Evolutionary conservation across 2,329 filamentous ascomycete species (phyloP).

Genomic region (Beauveria varroae): DNA sequence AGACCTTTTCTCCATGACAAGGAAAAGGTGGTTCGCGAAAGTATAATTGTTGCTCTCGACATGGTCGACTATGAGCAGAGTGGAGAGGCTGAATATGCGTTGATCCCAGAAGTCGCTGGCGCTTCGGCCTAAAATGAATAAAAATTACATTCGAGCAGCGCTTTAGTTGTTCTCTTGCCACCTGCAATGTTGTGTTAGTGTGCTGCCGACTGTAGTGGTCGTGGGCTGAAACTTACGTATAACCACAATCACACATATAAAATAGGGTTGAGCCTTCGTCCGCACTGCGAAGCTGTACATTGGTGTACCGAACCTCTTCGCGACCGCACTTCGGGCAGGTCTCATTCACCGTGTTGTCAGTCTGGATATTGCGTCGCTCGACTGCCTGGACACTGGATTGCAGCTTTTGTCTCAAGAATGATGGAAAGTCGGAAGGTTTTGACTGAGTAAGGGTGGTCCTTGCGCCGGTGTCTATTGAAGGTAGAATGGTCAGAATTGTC

Average conservation of each 20-base stretch:
- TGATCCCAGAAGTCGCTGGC: slow-evolving; percentile 61
- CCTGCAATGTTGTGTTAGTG: slow-evolving; percentile 20
- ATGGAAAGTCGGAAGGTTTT: slow-evolving; percentile 88
- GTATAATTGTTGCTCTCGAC: slow-evolving; percentile 88
- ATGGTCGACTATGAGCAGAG: slow-evolving; percentile 97
- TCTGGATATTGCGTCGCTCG: slow-evolving; percentile 68
- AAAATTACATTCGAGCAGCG: not conserved
- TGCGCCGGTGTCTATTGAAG: slow-evolving; percentile 56
- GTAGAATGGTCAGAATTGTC: slow-evolving; percentile 7
- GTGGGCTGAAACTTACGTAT: slow-evolving; percentile 53
- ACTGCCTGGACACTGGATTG: slow-evolving; percentile 77
- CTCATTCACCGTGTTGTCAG: slow-evolving; percentile 58
- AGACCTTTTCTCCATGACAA: slow-evolving; percentile 81
- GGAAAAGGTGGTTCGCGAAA: slow-evolving; percentile 90
- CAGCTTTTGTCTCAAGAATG: slow-evolving; percentile 75
- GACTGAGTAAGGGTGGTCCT: slow-evolving; percentile 74
- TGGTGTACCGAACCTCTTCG: slow-evolving; percentile 76
- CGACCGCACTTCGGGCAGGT: slow-evolving; percentile 75
- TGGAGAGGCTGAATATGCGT: slow-evolving; percentile 82
- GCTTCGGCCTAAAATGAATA: slow-evolving; percentile 28
- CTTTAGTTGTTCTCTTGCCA: slow-evolving; percentile 56
- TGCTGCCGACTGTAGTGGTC: not conserved
- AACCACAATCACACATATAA: slow-evolving; percentile 78
- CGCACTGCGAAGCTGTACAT: slow-evolving; percentile 79
- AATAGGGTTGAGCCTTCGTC: slow-evolving; percentile 94